A percentile compares a stretch with the other conserved stretches of the same genome.
Conservation (phyloP, 805 yeast genomes). For the Saccharomyces jurei region DNA sequence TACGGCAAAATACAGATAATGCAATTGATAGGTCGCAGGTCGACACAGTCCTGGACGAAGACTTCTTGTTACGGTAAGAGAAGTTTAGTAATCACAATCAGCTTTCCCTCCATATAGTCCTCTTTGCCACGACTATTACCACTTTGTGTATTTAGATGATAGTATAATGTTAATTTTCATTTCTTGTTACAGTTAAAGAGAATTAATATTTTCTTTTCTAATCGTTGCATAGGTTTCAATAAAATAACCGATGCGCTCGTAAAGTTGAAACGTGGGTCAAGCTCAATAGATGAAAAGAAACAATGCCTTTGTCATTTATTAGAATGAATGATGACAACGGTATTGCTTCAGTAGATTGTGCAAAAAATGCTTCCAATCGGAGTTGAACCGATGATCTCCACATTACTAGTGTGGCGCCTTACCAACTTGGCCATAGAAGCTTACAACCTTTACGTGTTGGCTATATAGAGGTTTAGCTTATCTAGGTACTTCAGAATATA, state of each 20-base stretch:
- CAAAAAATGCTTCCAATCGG: constrained; percentile 55
- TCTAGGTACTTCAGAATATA: too few relatives aligned
- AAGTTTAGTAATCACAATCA: not conserved
- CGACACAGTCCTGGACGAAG: not conserved
- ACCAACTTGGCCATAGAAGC: constrained; percentile 64
- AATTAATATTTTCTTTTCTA: not conserved
- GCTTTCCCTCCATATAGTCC: not conserved
- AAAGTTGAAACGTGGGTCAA: not conserved
- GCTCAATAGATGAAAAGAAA: not conserved
- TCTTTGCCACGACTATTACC: not conserved
- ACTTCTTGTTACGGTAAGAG: not conserved
- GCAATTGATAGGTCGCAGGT: not conserved
- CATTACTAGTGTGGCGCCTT: constrained; percentile 88
- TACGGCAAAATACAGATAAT: not conserved
- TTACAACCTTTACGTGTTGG: too few relatives aligned
- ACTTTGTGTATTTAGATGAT: not conserved
- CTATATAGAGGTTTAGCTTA: too few relatives aligned
- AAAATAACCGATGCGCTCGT: not conserved
- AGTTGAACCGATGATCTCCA: constrained; percentile 77
- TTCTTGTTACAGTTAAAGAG: not conserved
- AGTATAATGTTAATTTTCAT: not conserved
- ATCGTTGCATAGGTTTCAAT: not conserved
- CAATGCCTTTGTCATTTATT: not conserved
- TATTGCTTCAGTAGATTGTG: too few relatives aligned
- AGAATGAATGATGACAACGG: too few relatives aligned